Evolutionary conservation across 2,329 filamentous ascomycete species (phyloP).

Genomic region (Aureobasidium uvarum): DNA sequence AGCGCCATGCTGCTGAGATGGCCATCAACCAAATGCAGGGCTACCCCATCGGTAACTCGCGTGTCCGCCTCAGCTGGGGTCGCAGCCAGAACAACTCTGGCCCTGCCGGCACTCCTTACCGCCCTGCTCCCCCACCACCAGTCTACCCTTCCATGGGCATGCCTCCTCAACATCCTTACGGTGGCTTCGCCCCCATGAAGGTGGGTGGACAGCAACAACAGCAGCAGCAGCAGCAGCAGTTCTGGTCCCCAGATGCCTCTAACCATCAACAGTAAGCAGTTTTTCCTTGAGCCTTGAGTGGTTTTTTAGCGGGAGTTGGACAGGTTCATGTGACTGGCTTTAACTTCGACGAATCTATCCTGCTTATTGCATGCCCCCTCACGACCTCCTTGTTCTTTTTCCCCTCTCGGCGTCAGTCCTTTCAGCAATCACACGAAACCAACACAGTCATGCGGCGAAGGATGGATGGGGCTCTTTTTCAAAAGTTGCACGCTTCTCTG

Average conservation of each 20-base stretch:
- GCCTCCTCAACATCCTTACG: conserved; percentile 62
- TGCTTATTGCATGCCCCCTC: conserved; percentile 29
- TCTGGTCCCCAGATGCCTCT: background rate
- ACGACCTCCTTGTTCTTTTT: conserved; percentile 28
- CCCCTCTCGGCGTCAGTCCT: conserved; percentile 27
- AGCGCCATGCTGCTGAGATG: conserved; percentile 98
- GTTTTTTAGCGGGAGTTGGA: conserved; percentile 45
- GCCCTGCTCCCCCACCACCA: conserved; percentile 80
- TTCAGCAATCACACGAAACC: conserved; percentile 24
- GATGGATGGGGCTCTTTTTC: conserved; percentile 23
- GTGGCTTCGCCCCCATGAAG: conserved; percentile 67
- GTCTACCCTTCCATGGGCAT: conserved; percentile 70
- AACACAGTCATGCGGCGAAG: conserved; percentile 27
- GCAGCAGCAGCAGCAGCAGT: background rate
- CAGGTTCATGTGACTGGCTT: conserved; percentile 32
- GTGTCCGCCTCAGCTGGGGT: conserved; percentile 95
- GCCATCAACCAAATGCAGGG: conserved; percentile 99
- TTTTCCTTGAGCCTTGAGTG: conserved; percentile 42
- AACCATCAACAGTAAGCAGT: conserved; percentile 35
- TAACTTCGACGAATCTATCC: conserved; percentile 30
- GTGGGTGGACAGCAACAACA: conserved; percentile 40
- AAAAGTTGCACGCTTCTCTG: conserved; percentile 28
- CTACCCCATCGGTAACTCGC: conserved; percentile 97
- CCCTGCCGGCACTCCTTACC: conserved; percentile 90
- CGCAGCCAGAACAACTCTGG: conserved; percentile 99